Evolutionary conservation across 306 rosid species (phyloP).

Genomic region (Fragaria nilgerrensis): DNA sequence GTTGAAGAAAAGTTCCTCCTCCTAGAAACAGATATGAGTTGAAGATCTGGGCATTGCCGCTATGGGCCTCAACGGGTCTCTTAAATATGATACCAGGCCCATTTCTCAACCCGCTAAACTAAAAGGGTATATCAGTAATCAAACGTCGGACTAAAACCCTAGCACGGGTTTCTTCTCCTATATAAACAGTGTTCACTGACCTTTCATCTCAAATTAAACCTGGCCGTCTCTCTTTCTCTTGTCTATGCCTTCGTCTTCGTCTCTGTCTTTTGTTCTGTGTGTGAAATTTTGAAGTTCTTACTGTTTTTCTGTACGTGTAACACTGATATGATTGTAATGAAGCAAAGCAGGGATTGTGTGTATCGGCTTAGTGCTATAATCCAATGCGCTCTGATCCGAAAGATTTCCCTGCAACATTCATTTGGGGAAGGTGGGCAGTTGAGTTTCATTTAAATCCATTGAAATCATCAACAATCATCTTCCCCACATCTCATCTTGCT

Average conservation of each 20-base stretch:
- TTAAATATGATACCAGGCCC: neutral
- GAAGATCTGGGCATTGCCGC: neutral
- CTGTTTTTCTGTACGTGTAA: neutral
- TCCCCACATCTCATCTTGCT: conserved; percentile 35
- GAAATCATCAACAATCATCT: conserved; percentile 69
- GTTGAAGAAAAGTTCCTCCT: too few relatives aligned
- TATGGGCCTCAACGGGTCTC: neutral
- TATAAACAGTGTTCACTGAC: neutral
- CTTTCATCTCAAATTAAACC: neutral
- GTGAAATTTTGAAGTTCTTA: neutral
- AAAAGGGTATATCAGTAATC: conserved; percentile 3
- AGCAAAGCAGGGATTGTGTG: conserved; percentile 67
- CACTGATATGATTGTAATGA: too few relatives aligned
- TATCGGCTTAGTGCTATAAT: conserved; percentile 62
- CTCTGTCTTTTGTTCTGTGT: neutral
- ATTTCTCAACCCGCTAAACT: neutral
- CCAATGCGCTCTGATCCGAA: conserved; percentile 62
- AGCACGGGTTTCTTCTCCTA: neutral
- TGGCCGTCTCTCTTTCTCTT: neutral
- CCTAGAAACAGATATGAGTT: too few relatives aligned
- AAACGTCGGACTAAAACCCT: neutral
- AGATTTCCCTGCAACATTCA: conserved; percentile 60
- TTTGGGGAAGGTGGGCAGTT: conserved; percentile 78
- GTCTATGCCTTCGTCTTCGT: too few relatives aligned
- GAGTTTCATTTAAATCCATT: conserved; percentile 37